Percentiles rank a stretch among this genome's conserved stretches.
Conservation (phyloP, 2,329 filamentous ascomycete species). For the Epichloe aotearoae region DNA sequence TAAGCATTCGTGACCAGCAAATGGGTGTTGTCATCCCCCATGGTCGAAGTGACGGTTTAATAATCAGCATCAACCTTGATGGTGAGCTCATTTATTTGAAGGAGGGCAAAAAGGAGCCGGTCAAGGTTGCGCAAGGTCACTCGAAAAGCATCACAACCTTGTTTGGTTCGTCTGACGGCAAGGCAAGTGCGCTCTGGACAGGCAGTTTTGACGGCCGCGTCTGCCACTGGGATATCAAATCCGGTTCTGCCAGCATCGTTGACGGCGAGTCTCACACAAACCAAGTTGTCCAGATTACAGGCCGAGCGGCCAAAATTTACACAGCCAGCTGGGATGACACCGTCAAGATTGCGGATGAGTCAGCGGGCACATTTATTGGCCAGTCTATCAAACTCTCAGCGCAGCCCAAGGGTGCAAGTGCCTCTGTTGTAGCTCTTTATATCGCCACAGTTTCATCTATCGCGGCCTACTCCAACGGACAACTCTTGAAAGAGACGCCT, state of each 20-base stretch:
- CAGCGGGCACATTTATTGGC: conserved; percentile 63
- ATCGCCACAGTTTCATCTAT: conserved; percentile 43
- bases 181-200: conserved; percentile 61
- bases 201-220: conserved; percentile 87
- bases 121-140: conserved; percentile 69
- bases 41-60: conserved; percentile 67
- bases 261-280: conserved; percentile 77
- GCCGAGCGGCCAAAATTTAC: conserved; percentile 52
- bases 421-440: conserved; percentile 36
- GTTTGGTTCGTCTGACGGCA: conserved; percentile 27
- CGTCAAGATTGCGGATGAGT: conserved; percentile 63
- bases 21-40: conserved; percentile 86
- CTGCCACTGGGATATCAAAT: conserved; percentile 66
- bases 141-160: conserved; percentile 83
- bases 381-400: conserved; percentile 52
- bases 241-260: conserved; percentile 54
- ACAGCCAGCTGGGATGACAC: conserved; percentile 93
- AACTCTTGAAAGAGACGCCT: conserved; percentile 44
- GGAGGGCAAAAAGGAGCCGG: conserved; percentile 55
- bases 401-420: conserved; percentile 66
- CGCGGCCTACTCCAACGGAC: conserved; percentile 44
- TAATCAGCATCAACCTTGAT: conserved; percentile 79
- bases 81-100: conserved; percentile 85
- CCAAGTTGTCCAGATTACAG: conserved; percentile 66
- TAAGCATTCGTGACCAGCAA: conserved; percentile 73